Base-by-base conservation (phyloP, 2,329 filamentous ascomycete genomes). In the Emmonsiellopsis sp. region DNA sequence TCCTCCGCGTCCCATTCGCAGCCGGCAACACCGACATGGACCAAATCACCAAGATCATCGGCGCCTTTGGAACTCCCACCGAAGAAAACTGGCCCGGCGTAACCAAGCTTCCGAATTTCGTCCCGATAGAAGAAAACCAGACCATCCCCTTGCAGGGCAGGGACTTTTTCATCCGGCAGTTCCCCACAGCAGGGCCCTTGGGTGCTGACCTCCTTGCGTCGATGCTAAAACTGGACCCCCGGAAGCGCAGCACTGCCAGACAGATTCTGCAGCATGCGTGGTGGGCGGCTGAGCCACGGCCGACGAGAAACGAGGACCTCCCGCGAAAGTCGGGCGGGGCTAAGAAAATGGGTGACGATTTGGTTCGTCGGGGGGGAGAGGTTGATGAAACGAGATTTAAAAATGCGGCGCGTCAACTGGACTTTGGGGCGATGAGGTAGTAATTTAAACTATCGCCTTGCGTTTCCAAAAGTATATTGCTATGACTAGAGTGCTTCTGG, bases 41-140 rank as follows among this genome's bases (percentile, higher is more conserved):
- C 63, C 91, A 96, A 74, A 81, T 97, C 60, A 79, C 82, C 54
- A 80, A 92, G 61, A 94, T 97, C 58, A 89, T 85, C 66, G 83
- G 89, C 64, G 84, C 85, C 52, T 83, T 97, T 58, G 93, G 93
- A 54, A 94, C 90, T 0, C 93, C 93, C 0, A 93, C 84, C 4
- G 93, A 98, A 67, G 88, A 93, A 13, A 92, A 90, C 67, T 98
- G 93, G 93, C 91, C 93, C 0, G 92, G 92, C 31, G 91, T 98
- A 7, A 84, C 84, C 4, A 83, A 83, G 58, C 76, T 98, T 9
- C 83, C 84, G 11, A 85, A 85, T 55, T 98, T 93, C 70, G 82
- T 90, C n/a, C 80, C 86, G 1, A 79, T 85, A 1, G 80, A 81
- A 57, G 64, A 80, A 53, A 69, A 73, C 53, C 78, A 83, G 57